A percentile compares a stretch with the other conserved stretches of the same genome.
Conservation (phyloP, 306 rosid species). For the Vigna trinervia region DNA sequence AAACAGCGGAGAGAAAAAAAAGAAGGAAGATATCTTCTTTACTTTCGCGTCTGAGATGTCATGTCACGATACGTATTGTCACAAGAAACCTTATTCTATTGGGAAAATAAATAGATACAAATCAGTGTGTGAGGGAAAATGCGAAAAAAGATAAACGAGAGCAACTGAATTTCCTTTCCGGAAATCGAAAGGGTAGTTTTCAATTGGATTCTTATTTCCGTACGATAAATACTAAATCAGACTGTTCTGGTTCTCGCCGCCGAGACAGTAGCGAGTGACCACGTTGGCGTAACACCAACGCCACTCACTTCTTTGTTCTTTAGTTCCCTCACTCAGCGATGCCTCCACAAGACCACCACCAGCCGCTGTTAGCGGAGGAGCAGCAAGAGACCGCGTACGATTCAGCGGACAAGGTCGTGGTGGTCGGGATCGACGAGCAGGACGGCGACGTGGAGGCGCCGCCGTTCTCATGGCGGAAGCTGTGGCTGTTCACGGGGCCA, state of each 20-base stretch:
- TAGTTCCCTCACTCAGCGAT: constrained; percentile 36
- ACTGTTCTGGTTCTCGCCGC: neutral
- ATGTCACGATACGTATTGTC: neutral
- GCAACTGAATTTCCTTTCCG: neutral
- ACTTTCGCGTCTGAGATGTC: neutral
- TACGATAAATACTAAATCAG: no score
- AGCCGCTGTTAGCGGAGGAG: constrained; percentile 56
- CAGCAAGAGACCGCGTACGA: constrained; percentile 69
- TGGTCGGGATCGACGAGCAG: constrained; percentile 63
- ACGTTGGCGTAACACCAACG: constrained; percentile 21
- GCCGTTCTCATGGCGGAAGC: constrained; percentile 95
- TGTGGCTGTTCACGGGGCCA: constrained; percentile 95
- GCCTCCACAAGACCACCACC: constrained; percentile 56
- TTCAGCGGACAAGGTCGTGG: constrained; percentile 64
- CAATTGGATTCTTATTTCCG: neutral
- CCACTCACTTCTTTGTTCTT: neutral
- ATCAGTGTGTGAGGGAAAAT: no score
- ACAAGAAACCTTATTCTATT: neutral
- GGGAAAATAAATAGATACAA: neutral
- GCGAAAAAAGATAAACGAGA: neutral
- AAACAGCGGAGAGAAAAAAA: neutral
- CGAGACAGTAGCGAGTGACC: neutral
- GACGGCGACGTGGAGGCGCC: constrained; percentile 52
- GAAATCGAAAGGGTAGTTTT: neutral
- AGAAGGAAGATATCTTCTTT: neutral